Base-by-base conservation (phyloP, 2,329 filamentous ascomycete genomes). In the Triangularia verruculosa region DNA sequence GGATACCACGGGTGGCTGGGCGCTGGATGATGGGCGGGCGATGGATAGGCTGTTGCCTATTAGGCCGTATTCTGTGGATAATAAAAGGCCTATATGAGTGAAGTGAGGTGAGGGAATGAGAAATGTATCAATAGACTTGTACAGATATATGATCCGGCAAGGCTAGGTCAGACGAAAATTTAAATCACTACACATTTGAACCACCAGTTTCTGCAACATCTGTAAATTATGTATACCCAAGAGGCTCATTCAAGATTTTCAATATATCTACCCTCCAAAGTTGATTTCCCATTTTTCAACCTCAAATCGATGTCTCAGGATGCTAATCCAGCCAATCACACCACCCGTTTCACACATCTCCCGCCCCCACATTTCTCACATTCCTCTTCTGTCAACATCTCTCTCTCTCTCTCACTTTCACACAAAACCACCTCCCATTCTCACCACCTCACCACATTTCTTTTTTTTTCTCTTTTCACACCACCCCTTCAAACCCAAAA, bases 11-110 rank as follows among this genome's bases (percentile, higher is more conserved):
- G 79, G 80, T 43, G 85, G 83, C 0, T 87, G 84, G 77, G 83
- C 83, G 22, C 77, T 87, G 57, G 86, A 89, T 47, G 78, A 82
- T 3, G 87, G 87, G 52, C 79, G 78, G 61, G 83, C 83, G 3
- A 72, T 89, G 60, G 86, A 89, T 74, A 79, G 82, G 66, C 70
- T 89, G 43, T 78, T 84, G 65, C 71, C 68, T 62, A 71, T 79
- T 25, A 71, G 75, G 69, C 62, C 67, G 51, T 62, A 66, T 28
- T 20, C 56, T 13, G 30, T 58, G 20, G 20, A 27, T 17, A 57
- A 34, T 12, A 32, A 2, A 6, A 32, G 11, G 30, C 30, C 11
- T 6, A 6, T 17, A 20, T 47, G 8, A 47, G n/a, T 5, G 5
- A 5, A 5, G 39, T 47, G n/a, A 47, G 39, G n/a, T 47, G 39